Evolutionary conservation across 257 asterid species (phyloP), one percentile per base, ranked within the genome.

Genomic region (Capsicum pubescens): DNA sequence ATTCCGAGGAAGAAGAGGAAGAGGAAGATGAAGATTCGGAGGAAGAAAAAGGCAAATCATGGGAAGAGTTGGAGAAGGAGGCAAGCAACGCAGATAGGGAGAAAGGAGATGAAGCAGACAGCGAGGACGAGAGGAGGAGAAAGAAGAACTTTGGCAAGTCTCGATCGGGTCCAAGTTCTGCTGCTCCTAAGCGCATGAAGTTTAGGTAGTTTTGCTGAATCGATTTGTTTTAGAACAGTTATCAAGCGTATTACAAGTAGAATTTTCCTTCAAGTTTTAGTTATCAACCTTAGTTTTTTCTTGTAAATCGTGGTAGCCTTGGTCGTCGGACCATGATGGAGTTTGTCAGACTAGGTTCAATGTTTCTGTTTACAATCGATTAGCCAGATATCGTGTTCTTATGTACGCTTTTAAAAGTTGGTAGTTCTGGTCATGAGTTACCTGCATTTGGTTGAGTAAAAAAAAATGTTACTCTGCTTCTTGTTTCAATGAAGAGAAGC

Each of bases 41-140:
- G 42, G 88, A 86, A 79, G 86, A 83, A 2, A 83, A 83, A 35
- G 88, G 88, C 6, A 83, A 86, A 79, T 83, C 88, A 71, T 83
- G 86, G 86, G 88, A 83, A 44, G 88, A 86, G 70, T 80, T 83
- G 69, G 88, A 83, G 63, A 86, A 83, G 84, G 86, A 82, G 44
- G 88, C 88, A 42, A 86, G 82, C 54, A 77, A 83, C 2, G 88
- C 86, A n/a, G 88, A 83, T 58, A 83, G 82, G 74, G 86, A 86
- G 78, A 79, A 83, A 12, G 88, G 84, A 26, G 76, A 79, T 59
- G 88, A 86, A 68, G 80, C 86, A 5, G 88, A 86, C 61, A 86
- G 88, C 6, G 88, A 86, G 56, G 88, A 86, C 3, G 86, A 86
- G 82, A 86, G 84, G 66, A 86, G 88, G 52, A 86, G 84, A 69